Conservation (phyloP, 352 stramenopile species). For the Plasmopara muralis region DNA sequence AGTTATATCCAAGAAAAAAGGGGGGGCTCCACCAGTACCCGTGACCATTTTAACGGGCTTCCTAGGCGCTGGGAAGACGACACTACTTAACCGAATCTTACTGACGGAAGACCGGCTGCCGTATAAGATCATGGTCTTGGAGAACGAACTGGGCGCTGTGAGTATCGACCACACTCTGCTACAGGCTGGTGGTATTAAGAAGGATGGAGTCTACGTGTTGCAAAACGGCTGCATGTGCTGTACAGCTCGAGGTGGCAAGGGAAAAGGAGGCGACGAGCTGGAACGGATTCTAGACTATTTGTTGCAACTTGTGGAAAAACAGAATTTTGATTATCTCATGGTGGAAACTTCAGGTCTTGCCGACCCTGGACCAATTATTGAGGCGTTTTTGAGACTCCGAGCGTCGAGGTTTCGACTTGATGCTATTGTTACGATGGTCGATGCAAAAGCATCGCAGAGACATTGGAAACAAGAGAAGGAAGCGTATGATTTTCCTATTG, state of each 20-base stretch:
- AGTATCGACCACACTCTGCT: constrained; percentile 67
- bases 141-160: constrained; percentile 72
- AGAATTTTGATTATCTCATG: constrained; percentile 95
- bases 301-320: constrained; percentile 42
- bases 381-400: constrained; percentile 92
- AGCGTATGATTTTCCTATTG: constrained; percentile 40
- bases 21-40: constrained; percentile 34
- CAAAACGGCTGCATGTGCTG: constrained; percentile 98
- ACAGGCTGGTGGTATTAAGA: constrained; percentile 23
- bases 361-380: constrained; percentile 95
- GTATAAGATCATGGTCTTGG: constrained; percentile 94
- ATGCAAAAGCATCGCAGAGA: constrained; percentile 65
- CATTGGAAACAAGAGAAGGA: constrained; percentile 27
- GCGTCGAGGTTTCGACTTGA: constrained; percentile 91
- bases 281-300: constrained; percentile 90
- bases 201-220: constrained; percentile 93
- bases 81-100: constrained; percentile 94
- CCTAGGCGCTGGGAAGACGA: constrained; percentile 94
- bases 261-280: constrained; percentile 74
- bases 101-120: constrained; percentile 65
- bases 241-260: constrained; percentile 85
- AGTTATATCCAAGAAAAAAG: constrained; percentile 2
- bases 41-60: constrained; percentile 95
- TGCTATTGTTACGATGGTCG: constrained; percentile 93
- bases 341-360: constrained; percentile 96